Base-by-base conservation (phyloP, 805 yeast genomes). In the Jamesozyma gamospora region DNA sequence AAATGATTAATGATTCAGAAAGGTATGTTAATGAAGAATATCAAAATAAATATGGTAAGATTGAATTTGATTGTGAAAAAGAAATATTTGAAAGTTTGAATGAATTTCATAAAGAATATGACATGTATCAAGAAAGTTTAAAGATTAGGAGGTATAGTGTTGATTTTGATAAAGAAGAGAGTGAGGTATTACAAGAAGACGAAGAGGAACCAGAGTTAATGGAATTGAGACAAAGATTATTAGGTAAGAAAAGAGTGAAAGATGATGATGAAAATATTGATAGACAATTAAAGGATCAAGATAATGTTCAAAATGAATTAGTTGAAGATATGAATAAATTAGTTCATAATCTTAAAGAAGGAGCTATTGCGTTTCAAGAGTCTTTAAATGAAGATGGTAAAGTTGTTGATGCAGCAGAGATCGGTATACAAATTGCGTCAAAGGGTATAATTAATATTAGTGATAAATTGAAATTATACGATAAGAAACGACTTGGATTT, bases 331-430 rank as follows among this genome's bases (percentile, higher is more conserved):
- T 67, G 66, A 51, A 59, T 1, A 62, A 58, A 30, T 53, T 65
- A n/a, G 59, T 65, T 1, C 49, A 53, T 7, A 60, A 62, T 14
- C 48, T 67, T 28, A 65, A 54, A 45, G 60, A 59, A 21, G 69
- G 67, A 32, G 69, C 71, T 0, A 51, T 58, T 29, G 68, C 66
- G 3, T 67, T 67, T 42, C 64, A 63, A 42, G 56, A 53, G 34
- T 67, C 66, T 16, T 43, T 67, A 30, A 57, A 61, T 15, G 62
- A 65, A 36, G 71, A 65, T 41, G 48, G 58, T 30, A 63, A 60
- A 33, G 60, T 64, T 1, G 33, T 67, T 10, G 56, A 60, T 16
- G 70, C 70, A 4, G 69, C 71, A 1, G 70, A 65, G 41, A 55
- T 62, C 12, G 71, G 71, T 9, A 45, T 67, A 4, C 64, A 63